These are phyloP conservation scores for Bassia scoparia DNA, from an alignment of 148 eudicot genomes.

Conservation along the genomic window DNA sequence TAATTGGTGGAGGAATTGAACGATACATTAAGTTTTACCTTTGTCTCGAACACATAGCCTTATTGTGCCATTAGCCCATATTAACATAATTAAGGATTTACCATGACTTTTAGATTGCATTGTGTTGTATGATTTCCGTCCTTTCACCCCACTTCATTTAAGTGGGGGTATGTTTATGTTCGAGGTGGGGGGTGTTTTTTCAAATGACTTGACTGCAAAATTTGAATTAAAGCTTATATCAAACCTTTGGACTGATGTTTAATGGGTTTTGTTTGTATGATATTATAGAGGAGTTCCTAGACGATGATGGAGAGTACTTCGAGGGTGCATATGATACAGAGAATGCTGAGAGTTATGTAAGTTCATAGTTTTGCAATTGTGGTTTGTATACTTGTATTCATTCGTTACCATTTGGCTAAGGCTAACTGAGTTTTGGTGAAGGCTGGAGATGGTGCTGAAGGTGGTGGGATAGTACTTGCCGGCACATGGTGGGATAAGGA, in stretches of 20 bases:
- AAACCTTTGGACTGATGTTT: not conserved
- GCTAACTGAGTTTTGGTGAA: conserved; percentile 24
- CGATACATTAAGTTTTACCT: too few species aligned
- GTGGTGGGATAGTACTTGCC: conserved; percentile 80
- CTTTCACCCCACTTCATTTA: not conserved
- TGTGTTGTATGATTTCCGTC: not conserved
- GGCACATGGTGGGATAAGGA: conserved; percentile 81
- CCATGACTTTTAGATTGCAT: not conserved
- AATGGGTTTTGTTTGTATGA: conserved; percentile 16
- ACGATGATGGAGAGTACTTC: conserved; percentile 49
- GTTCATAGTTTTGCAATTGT: conserved; percentile 12
- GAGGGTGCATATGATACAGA: conserved; percentile 56
- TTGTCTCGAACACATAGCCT: too few species aligned
- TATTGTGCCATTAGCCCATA: not conserved
- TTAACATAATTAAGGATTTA: not conserved
- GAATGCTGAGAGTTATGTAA: conserved; percentile 58
- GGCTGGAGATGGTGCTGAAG: conserved; percentile 94
- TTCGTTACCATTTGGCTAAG: not conserved
- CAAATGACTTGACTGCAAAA: too few species aligned
- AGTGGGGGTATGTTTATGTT: not conserved
- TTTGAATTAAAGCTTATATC: not conserved
- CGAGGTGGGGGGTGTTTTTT: too few species aligned
- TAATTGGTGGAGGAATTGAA: too few species aligned
- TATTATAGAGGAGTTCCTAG: conserved; percentile 44
- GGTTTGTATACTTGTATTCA: conserved; percentile 7